A percentile compares a stretch with the other conserved stretches of the same genome.
Evolutionary conservation across 2,329 filamentous ascomycete genomes (phyloP).

Genomic region (Cordyceps militaris): DNA sequence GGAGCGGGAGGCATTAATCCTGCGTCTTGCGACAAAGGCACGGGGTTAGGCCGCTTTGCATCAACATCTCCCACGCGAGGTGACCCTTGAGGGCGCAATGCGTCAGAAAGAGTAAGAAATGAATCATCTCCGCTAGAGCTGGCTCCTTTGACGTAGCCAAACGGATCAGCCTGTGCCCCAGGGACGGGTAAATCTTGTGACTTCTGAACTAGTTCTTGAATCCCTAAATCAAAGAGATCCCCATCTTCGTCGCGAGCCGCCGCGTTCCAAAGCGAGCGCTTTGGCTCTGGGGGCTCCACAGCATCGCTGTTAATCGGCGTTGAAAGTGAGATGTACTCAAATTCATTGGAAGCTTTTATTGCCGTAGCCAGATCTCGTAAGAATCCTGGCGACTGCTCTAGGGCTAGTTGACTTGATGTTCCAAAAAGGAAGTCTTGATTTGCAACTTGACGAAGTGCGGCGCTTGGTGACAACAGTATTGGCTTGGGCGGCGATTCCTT

Average conservation of each 20-base stretch:
- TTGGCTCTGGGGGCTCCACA: constrained; percentile 25
- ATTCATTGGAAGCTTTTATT: constrained; percentile 49
- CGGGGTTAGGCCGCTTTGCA: not conserved
- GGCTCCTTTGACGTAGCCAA: constrained; percentile 28
- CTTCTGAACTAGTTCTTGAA: constrained; percentile 49
- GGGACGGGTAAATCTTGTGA: constrained; percentile 26
- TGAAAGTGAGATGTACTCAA: constrained; percentile 33
- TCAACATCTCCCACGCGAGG: too few relatives aligned
- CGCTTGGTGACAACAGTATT: constrained; percentile 58
- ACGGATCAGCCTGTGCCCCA: constrained; percentile 28
- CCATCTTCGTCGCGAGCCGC: constrained; percentile 61
- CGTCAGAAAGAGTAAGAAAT: constrained; percentile 21
- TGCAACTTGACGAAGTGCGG: constrained; percentile 58
- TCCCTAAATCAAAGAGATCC: constrained; percentile 54
- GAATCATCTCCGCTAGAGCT: constrained; percentile 16
- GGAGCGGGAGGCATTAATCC: not conserved
- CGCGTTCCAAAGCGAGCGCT: constrained; percentile 58
- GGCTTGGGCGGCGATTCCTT: constrained; percentile 38
- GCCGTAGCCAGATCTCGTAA: constrained; percentile 56
- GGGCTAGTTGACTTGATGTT: constrained; percentile 74
- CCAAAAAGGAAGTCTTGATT: constrained; percentile 77
- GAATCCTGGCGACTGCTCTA: constrained; percentile 62
- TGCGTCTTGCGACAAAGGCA: not conserved
- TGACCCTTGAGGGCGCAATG: constrained; percentile 15
- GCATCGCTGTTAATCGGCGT: constrained; percentile 33